phyloP scores from a whole-genome alignment of 1,284 basidiomycete species.

The Tilletia walkeri region DNA sequence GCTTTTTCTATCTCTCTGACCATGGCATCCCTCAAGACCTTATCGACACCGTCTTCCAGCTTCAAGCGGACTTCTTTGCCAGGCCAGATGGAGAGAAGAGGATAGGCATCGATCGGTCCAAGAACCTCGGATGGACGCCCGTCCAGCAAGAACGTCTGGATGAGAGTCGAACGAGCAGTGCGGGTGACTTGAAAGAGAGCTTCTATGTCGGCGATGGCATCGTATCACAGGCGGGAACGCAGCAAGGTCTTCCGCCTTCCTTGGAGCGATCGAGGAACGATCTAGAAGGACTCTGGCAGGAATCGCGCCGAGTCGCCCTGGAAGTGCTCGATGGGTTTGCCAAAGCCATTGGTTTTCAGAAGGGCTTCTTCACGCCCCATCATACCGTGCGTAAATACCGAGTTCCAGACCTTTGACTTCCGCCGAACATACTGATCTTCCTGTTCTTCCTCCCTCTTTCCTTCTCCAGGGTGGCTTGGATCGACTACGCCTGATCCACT shows the following conservation, averaged over 20 bases:
- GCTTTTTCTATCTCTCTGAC: conserved; percentile 46
- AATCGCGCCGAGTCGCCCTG: conserved; percentile 33
- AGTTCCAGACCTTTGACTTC: no score
- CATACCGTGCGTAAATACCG: background rate
- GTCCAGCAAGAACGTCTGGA: conserved; percentile 24
- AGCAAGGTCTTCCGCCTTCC: conserved; percentile 27
- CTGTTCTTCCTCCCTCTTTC: conserved; percentile 21
- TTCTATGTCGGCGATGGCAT: conserved; percentile 34
- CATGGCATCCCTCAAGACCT: conserved; percentile 33
- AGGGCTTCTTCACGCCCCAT: conserved; percentile 25
- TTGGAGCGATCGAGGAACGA: conserved; percentile 21
- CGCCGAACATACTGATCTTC: background rate
- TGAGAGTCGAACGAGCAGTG: conserved; percentile 22
- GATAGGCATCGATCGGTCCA: conserved; percentile 23
- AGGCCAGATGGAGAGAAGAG: conserved; percentile 22
- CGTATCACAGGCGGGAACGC: conserved; percentile 19
- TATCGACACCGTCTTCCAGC: conserved; percentile 31
- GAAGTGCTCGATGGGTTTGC: conserved; percentile 36
- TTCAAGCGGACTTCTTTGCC: conserved; percentile 30
- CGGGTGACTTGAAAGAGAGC: conserved; percentile 47
- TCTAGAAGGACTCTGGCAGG: conserved; percentile 30
- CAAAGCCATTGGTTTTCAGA: conserved; percentile 28
- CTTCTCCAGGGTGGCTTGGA: conserved; percentile 30
- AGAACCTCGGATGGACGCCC: conserved; percentile 38
- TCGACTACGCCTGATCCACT: conserved; percentile 44